Evolutionary conservation across 108 stramenopile species (phyloP), one percentile per base, ranked within the genome.

Genomic region (Skeletonema potamos): DNA sequence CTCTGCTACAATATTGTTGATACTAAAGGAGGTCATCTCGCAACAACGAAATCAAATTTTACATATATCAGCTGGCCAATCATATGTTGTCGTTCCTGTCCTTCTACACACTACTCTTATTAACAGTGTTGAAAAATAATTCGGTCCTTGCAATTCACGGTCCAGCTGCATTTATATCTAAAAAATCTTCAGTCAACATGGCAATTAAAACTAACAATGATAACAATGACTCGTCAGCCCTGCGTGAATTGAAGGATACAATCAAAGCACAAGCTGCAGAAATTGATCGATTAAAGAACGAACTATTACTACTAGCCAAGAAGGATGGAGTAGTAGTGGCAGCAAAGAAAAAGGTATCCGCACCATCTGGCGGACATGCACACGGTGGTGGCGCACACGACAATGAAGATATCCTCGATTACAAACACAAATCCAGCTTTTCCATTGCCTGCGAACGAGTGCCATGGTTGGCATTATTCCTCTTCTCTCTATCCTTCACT

Each of bases 381-480:
- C 70, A 70, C 73, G 63, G 55, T 29, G 27, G 76, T 66, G 29
- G 82, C 66, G 9, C 54, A 18, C 62, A 15, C 26, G 70, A 73
- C 30, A 58, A 64, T 17, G 84, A 83, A 27, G 83, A 85, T 34
- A 70, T 75, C 17, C 54, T 72, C 51, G 59, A 74, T 12, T 95
- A 95, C 79, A 70, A 91, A 72, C 27, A 44, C 39, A 75, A 84
- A 46, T 77, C 94, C n/a, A 87, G 87, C 74, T 81, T 85, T 58
- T 15, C 51, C 57, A 73, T 90, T 9, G 91, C 90, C 60, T 70
- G 66, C 66, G 65, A 82, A 54, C 87, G 94, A 37, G 92, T 90
- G 9, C 83, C 90, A 27, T 92, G 92, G 91, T 81, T 96, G 65
- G 80, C 86, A n/a, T 33, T 96, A 27, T 96, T 96, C 59, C 73